phyloP scores from a whole-genome alignment of 176 grass and related monocot species.

The Melocanna baccifera region DNA sequence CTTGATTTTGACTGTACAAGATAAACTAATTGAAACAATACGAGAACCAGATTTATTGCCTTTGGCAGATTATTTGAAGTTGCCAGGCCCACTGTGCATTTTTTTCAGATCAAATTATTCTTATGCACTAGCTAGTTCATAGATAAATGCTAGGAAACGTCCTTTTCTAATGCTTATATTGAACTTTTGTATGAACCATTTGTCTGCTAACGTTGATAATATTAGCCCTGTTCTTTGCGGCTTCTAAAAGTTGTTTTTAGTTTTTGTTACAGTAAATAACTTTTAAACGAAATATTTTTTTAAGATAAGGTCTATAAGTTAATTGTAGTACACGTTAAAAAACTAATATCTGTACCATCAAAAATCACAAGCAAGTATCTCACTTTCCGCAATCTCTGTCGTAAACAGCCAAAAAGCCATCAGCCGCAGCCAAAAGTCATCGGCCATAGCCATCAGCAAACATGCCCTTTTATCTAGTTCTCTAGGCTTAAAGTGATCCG shows the following conservation, averaged over 20 bases:
- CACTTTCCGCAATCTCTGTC: no score
- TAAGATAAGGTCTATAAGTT: no score
- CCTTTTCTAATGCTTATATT: conserved; percentile 18
- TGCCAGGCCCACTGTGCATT: background rate
- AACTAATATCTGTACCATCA: no score
- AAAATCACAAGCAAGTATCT: no score
- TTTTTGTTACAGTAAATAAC: no score
- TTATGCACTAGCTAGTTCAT: background rate
- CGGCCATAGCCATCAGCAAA: no score
- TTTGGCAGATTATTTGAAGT: background rate
- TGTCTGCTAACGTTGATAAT: conserved; percentile 1
- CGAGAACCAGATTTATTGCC: background rate
- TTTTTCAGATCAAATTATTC: background rate
- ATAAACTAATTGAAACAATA: background rate
- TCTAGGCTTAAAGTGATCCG: conserved; percentile 13
- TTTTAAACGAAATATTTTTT: no score
- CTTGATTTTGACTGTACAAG: background rate
- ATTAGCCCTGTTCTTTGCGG: no score
- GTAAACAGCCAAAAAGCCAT: no score
- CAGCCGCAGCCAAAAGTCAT: no score
- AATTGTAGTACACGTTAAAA: no score
- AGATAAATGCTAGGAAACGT: background rate
- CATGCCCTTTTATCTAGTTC: background rate
- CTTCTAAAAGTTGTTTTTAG: no score
- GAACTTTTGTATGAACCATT: background rate